These are phyloP conservation scores for Pholiota conissans DNA, from an alignment of 768 basidiomycete genomes.

Conservation along the genomic window DNA sequence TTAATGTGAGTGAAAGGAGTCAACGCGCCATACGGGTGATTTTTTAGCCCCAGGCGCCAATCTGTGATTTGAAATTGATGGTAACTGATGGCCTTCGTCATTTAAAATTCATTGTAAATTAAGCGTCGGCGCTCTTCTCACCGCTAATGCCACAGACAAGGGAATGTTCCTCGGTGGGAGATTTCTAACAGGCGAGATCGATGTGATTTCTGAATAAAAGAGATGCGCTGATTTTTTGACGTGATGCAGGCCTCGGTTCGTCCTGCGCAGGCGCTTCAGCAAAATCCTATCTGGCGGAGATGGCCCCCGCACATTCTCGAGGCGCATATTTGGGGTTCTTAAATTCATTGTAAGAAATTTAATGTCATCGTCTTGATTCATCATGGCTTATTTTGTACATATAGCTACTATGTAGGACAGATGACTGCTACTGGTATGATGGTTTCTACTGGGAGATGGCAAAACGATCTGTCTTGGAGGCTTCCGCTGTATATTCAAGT, in stretches of 20 bases:
- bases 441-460: slow-evolving; percentile 46
- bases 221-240: not conserved
- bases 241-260: slow-evolving; percentile 37
- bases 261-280: slow-evolving; percentile 47
- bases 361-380: not conserved
- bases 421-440: slow-evolving; percentile 58
- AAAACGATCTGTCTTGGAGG: slow-evolving; percentile 46
- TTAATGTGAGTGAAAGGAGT: slow-evolving; percentile 42
- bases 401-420: slow-evolving; percentile 52
- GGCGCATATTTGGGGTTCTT: slow-evolving; percentile 52
- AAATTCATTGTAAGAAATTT: slow-evolving; percentile 46
- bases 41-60: not conserved
- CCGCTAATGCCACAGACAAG: slow-evolving; percentile 45
- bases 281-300: slow-evolving; percentile 52
- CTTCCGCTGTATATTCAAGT: slow-evolving; percentile 52
- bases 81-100: not conserved
- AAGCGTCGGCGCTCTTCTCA: slow-evolving; percentile 47
- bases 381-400: not conserved
- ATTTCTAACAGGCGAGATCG: slow-evolving; percentile 44
- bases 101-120: not conserved
- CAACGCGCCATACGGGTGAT: no score
- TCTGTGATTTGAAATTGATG: not conserved
- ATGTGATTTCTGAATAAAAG: not conserved
- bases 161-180: slow-evolving; percentile 49
- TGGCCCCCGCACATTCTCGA: slow-evolving; percentile 46